phyloP scores from a whole-genome alignment of 139 green algal species.

The Coccomyxa sp. region DNA sequence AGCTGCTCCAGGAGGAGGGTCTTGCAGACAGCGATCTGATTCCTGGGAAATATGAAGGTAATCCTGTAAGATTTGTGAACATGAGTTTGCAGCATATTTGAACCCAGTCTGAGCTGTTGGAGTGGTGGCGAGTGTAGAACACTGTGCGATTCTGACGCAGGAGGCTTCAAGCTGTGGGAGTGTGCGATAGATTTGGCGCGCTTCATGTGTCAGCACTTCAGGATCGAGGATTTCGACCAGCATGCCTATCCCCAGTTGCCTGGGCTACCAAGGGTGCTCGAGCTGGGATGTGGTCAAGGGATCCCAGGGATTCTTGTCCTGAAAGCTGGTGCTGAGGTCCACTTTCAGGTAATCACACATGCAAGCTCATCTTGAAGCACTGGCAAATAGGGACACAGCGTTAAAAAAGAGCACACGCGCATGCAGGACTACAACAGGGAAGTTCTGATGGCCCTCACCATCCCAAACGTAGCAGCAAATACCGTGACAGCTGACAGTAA shows the following conservation, averaged over 20 bases:
- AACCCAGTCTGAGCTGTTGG: not conserved
- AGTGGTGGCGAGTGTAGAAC: too few species aligned
- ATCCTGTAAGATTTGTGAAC: not conserved
- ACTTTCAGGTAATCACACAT: conserved; percentile 54
- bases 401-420: not conserved
- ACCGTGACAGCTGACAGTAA: not conserved
- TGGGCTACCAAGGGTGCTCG: conserved; percentile 65
- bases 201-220: conserved; percentile 36
- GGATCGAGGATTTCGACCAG: too few species aligned
- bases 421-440: conserved; percentile 81
- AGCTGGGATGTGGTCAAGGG: conserved; percentile 89
- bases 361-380: not conserved
- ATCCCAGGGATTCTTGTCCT: conserved; percentile 78
- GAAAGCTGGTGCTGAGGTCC: conserved; percentile 54
- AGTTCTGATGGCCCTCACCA: conserved; percentile 66
- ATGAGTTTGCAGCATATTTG: not conserved
- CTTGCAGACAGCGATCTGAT: conserved; percentile 48
- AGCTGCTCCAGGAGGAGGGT: conserved; percentile 23
- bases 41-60: conserved; percentile 55
- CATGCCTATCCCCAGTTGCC: not conserved
- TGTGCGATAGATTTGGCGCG: conserved; percentile 70
- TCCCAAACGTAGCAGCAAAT: conserved; percentile 65
- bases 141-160: conserved; percentile 18
- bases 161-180: conserved; percentile 94
- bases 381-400: not conserved